These are phyloP conservation scores for Clarireedia homoeocarpa DNA, from an alignment of 2,329 filamentous ascomycete species.

Conservation along the genomic window DNA sequence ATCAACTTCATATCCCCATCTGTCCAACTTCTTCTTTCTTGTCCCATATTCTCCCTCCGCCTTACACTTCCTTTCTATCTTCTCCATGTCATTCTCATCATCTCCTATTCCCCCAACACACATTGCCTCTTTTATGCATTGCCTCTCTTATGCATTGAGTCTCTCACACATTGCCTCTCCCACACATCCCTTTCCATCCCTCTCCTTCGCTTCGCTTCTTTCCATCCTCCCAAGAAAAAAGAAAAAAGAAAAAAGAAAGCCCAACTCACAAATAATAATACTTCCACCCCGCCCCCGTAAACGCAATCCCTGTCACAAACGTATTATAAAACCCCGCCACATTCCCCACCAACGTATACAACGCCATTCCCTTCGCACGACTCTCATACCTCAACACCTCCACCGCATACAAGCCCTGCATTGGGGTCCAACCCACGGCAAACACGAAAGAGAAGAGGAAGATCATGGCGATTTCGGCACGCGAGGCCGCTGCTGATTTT, in stretches of 20 bases:
- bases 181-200: too few species aligned
- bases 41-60: too few species aligned
- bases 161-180: too few species aligned
- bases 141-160: too few species aligned
- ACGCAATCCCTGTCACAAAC: conserved; percentile 6
- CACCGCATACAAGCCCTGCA: conserved; percentile 43
- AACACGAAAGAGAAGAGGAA: conserved; percentile 46
- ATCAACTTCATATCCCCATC: background rate
- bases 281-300: background rate
- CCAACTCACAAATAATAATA: conserved; percentile 6
- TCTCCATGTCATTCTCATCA: too few species aligned
- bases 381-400: conserved; percentile 31
- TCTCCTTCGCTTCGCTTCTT: too few species aligned
- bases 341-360: conserved; percentile 5
- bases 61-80: too few species aligned
- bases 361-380: conserved; percentile 3
- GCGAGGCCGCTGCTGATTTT: conserved; percentile 30
- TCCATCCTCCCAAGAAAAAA: too few species aligned
- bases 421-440: conserved; percentile 43
- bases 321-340: conserved; percentile 8
- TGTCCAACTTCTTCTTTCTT: too few species aligned
- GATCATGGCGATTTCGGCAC: conserved; percentile 42
- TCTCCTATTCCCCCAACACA: too few species aligned
- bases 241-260: too few species aligned
- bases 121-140: too few species aligned